Evolutionary conservation across 768 basidiomycete species (phyloP), one percentile per base, ranked within the genome.

Genomic region (Tylopilus rubrobrunneus): DNA sequence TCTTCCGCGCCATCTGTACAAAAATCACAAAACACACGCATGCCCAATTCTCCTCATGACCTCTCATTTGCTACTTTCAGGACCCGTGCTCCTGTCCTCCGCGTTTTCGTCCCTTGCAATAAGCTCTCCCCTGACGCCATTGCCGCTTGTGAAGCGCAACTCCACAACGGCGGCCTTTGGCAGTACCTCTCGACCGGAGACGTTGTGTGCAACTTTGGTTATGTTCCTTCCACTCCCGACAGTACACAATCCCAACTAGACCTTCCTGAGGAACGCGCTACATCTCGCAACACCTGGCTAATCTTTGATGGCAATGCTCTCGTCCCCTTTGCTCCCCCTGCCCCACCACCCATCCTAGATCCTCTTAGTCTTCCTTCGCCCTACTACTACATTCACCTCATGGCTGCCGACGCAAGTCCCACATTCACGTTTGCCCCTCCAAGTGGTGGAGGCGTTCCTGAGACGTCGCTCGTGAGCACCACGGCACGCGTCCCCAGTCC

Each of bases 151-250:
- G 85, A 89, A 62, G 77, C 81, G 31, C 87, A 90, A 64, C 76
- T 92, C 5, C 71, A 80, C n/a, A 74, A 77, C 1, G 76, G 80
- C 1, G 86, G 82, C 0, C 76, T 92, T 6, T 91, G 89, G 88
- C 70, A 76, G 7, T 80, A 89, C 62, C 75, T 92, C n/a, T 88
- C 85, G 1, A 78, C 77, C 0, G 90, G 90, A 1, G 90, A 92
- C 60, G 69, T 91, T 36, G 77, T 92, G 21, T 89, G 85, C 64
- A 92, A 92, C 67, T 76, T 92, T 44, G 90, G 90, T 7, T 90
- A 83, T 61, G 75, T 92, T 15, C 87, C 86, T 1, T 71, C 78
- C 0, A 63, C 64, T 0, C 57, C 69, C 11, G 53, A 69, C 5
- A 63, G 67, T 17, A 70, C 63, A 19, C 60, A 64, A 41, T 59